These are phyloP conservation scores for Hypoxylon sp. DNA, from an alignment of 2,329 filamentous ascomycete genomes.

Conservation along the genomic window DNA sequence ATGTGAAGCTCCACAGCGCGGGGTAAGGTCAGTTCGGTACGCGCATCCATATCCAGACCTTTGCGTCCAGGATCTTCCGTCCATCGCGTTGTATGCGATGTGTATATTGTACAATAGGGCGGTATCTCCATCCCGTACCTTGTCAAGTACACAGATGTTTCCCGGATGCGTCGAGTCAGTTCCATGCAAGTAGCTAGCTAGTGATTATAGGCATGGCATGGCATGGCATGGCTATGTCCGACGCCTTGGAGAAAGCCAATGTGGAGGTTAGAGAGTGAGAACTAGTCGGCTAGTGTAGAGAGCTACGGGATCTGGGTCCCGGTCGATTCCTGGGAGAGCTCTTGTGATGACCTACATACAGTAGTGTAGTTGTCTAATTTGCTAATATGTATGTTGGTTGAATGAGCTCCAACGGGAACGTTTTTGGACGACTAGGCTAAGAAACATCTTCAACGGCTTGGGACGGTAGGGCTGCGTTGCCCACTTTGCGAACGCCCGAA, in stretches of 20 bases:
- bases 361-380: conserved; percentile 6
- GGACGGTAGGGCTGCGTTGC: conserved; percentile 21
- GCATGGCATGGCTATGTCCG: not conserved
- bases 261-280: not conserved
- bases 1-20: conserved; percentile 32
- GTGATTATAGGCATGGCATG: conserved; percentile 7
- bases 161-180: conserved; percentile 31
- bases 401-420: not conserved
- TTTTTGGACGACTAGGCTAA: conserved; percentile 14
- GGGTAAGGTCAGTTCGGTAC: conserved; percentile 28
- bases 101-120: conserved; percentile 11
- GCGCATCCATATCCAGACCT: not conserved
- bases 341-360: conserved; percentile 23
- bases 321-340: conserved; percentile 19
- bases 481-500: conserved; percentile 7
- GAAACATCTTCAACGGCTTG: conserved; percentile 12
- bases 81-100: not conserved
- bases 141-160: not conserved
- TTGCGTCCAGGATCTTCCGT: conserved; percentile 2
- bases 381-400: not conserved
- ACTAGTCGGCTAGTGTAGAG: not conserved
- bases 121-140: conserved; percentile 4
- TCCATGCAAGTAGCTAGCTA: conserved; percentile 21
- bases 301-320: conserved; percentile 28
- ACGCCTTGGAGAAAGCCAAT: not conserved